phyloP scores from a whole-genome alignment of 2,329 filamentous ascomycete species.

The Remersonia thermophila region DNA sequence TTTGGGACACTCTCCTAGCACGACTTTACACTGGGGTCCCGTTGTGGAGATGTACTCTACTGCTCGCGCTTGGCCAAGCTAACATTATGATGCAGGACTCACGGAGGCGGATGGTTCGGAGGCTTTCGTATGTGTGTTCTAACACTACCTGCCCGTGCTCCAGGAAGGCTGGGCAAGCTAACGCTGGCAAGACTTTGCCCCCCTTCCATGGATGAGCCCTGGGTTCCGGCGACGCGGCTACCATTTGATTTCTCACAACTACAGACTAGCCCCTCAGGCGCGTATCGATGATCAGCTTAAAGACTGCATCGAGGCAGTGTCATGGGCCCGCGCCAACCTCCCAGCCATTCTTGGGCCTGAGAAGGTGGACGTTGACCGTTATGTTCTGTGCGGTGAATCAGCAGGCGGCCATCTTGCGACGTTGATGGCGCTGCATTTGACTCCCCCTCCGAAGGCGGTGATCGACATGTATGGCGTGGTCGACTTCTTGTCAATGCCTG shows the following conservation, averaged over 20 bases:
- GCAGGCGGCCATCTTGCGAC: constrained; percentile 15
- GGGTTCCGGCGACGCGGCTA: constrained; percentile 14
- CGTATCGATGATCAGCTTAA: constrained; percentile 13
- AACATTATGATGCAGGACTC: constrained; percentile 9
- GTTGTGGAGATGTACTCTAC: not conserved
- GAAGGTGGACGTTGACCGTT: constrained; percentile 14
- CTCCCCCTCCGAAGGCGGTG: constrained; percentile 8
- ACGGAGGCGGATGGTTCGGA: constrained; percentile 15
- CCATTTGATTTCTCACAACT: constrained; percentile 17
- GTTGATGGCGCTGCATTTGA: constrained; percentile 10
- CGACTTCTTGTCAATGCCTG: constrained; percentile 9
- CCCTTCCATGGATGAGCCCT: constrained; percentile 12
- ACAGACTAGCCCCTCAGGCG: constrained; percentile 16
- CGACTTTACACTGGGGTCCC: no score
- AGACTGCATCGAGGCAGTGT: constrained; percentile 12
- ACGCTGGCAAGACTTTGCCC: constrained; percentile 9
- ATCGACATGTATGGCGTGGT: constrained; percentile 14
- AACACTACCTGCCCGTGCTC: no score
- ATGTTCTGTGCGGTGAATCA: constrained; percentile 15
- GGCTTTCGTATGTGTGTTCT: constrained; percentile 9
- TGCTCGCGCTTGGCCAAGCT: not conserved
- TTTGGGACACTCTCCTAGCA: no score
- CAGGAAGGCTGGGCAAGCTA: not conserved
- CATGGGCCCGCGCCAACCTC: constrained; percentile 13
- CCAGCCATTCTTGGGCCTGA: constrained; percentile 9